Conservation (phyloP, 331 rosid species). For the Prunus yedoensis region DNA sequence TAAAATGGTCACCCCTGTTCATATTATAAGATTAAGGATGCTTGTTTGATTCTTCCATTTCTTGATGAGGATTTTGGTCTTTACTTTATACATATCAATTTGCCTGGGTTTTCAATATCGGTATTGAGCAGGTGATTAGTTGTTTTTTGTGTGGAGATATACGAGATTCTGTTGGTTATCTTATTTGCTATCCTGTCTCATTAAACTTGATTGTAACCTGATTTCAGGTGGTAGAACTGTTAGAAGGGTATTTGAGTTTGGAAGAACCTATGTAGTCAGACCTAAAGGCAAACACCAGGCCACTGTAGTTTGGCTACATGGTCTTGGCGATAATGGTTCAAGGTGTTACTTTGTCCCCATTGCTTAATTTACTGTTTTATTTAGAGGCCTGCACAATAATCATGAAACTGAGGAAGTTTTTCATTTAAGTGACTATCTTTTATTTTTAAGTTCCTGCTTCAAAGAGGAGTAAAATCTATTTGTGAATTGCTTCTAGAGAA, state of each 20-base stretch:
- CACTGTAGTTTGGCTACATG: constrained; percentile 96
- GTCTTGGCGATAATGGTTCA: constrained; percentile 98
- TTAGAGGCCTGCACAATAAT: constrained; percentile 1
- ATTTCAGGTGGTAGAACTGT: constrained; percentile 59
- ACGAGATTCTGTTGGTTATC: not conserved
- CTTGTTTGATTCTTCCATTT: not conserved
- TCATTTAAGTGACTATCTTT: not conserved
- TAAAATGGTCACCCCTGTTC: no score
- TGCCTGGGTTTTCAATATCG: constrained; percentile 11
- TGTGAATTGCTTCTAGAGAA: not conserved
- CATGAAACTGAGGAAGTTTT: not conserved
- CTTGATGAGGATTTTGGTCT: not conserved
- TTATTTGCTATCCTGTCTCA: constrained; percentile 10
- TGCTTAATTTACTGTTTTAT: constrained; percentile 4
- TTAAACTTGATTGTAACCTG: constrained; percentile 6
- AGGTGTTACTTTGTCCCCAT: constrained; percentile 54
- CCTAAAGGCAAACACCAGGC: constrained; percentile 99
- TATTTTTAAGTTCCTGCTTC: not conserved
- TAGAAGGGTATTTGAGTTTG: constrained; percentile 73
- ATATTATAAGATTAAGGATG: not conserved
- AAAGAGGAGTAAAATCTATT: not conserved
- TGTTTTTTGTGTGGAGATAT: not conserved
- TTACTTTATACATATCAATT: not conserved
- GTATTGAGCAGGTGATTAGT: not conserved
- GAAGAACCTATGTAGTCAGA: constrained; percentile 90